Base-by-base conservation (phyloP, 2,329 filamentous ascomycete species). In the Penicillium brasilianum region DNA sequence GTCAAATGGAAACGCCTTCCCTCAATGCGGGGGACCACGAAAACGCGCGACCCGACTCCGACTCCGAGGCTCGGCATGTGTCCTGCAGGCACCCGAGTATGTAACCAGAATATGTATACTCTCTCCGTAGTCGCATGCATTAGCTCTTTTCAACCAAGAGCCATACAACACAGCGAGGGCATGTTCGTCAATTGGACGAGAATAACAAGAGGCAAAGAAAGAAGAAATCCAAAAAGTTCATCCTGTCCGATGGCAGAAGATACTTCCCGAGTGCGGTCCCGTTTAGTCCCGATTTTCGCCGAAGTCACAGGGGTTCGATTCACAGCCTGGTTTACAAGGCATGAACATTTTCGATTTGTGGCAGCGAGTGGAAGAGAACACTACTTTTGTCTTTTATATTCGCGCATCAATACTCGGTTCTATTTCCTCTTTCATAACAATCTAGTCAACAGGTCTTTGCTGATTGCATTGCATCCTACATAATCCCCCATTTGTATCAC, bases 261-360 rank as follows among this genome's bases (percentile, higher is more conserved):
- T 39, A 50, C 39, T 58, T 63, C 57, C 55, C 28, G 44, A 43
- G 28, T 30, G 48, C 55, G 48, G 46, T 20, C 53, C 57, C 52
- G 46, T 55, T 61, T 13, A 57, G 16, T 61, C 59, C 66, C 66
- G 66, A 57, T 62, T 68, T 69, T 43, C 55, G 60, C 66, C 66
- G 66, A 69, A 25, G 22, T 2, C 16, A 37, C 49, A 20, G n/a
- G 46, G 46, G 25, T 30, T 22, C 2, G 3, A 20, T 4, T 9
- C 20, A 18, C 10, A 22, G 39, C 39, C 39, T 43, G 2, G 16
- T 43, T 43, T 22, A 9, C 10, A 43, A 43, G 39, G 39, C 39
- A 22, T 1, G 4, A 20, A 10, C 20, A 14, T 41, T 20, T n/a
- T 41, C 8, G 16, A 39, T 8, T 39, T 39, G 37, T 14, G 30